Base-by-base conservation (phyloP, 805 yeast species). In the Metschnikowia peoriensis region DNA sequence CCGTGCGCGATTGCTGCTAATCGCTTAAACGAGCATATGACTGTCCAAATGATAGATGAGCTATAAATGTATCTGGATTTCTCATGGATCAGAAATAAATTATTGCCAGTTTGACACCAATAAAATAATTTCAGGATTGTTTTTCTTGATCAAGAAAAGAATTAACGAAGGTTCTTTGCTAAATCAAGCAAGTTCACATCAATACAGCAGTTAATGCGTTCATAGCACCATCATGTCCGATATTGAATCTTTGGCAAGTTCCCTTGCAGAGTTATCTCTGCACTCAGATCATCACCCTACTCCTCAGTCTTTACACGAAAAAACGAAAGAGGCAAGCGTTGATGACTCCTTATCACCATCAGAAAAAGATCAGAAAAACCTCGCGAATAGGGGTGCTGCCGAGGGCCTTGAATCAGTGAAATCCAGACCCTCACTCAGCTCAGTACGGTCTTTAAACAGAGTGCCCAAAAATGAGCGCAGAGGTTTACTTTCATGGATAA, bases 401-500 rank as follows among this genome's bases (percentile, higher is more conserved):
- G 29, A 38, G 6, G 34, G 39, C 15, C 34, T 38, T 14, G 48
- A 40, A 14, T 34, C 44, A n/a, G 28, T 29, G 14, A 49, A 40
- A 15, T 43, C 51, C 12, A 38, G 27, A 22, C 35, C 44, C 4
- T 43, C 47, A 27, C 32, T 28, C 0, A 43, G 42, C 39, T 48
- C 51, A 6, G 15, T 38, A 2, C 27, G 47, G 15, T 43, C 51
- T 17, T 15, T 43, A 17, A 46, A 46, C 35, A 44, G 52, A 5
- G 61, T 59, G 12, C 53, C 60, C n/a, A 17, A 35, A 11, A 28
- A 41, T 8, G 61, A 83, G 38, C 71, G 88, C 48, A 66, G 96
- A 41, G 96, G 96, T 0, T 54, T 88, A 0, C 62, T 88, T 2
- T 70, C 85, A 0, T 60, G 57, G 4, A 43, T 86, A 1, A 68